Conservation (phyloP, 108 stramenopile genomes). For the Stephanodiscus triporus region DNA sequence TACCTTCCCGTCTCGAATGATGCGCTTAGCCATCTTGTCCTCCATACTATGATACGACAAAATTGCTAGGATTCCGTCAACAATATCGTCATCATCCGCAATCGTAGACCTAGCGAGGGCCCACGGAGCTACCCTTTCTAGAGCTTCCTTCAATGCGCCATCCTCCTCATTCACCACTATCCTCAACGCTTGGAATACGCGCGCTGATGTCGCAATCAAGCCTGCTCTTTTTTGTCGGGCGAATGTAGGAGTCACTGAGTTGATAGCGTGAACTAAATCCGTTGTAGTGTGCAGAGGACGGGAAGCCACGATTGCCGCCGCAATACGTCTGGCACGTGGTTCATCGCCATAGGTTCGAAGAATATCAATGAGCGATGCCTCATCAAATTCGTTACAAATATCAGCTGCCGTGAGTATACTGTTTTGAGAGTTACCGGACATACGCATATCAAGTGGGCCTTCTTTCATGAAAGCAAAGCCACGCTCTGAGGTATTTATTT, state of each 20-base stretch:
- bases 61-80: conserved; percentile 64
- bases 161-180: conserved; percentile 94
- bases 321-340: conserved; percentile 72
- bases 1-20: conserved; percentile 80
- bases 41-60: conserved; percentile 95
- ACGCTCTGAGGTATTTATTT: conserved; percentile 88
- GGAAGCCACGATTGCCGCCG: conserved; percentile 70
- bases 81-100: conserved; percentile 6
- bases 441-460: conserved; percentile 97
- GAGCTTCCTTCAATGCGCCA: conserved; percentile 63
- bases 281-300: conserved; percentile 79
- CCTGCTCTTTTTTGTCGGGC: conserved; percentile 77
- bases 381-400: conserved; percentile 89
- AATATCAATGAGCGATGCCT: conserved; percentile 67
- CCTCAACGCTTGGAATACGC: conserved; percentile 88
- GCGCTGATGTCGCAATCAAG: conserved; percentile 77
- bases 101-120: conserved; percentile 55
- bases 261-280: conserved; percentile 80
- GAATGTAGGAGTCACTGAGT: conserved; percentile 74
- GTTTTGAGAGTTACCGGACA: conserved; percentile 57
- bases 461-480: conserved; percentile 94
- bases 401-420: conserved; percentile 78
- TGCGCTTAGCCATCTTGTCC: conserved; percentile 86
- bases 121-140: conserved; percentile 69
- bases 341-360: conserved; percentile 87